Evolutionary conservation across 1,139 yeast species (phyloP).

Genomic region (Pichia sp.): DNA sequence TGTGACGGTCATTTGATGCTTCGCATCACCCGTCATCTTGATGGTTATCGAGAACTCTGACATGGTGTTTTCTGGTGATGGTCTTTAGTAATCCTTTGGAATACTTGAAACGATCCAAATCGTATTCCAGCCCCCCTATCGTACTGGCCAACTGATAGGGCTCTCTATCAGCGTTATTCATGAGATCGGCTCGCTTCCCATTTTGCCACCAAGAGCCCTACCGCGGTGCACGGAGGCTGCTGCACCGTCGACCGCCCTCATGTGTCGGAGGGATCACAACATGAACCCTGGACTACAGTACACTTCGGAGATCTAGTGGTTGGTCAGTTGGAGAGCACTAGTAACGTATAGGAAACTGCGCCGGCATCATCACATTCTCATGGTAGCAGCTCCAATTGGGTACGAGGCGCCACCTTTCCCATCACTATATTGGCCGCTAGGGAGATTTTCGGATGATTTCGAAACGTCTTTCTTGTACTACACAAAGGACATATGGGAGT

Average conservation of each 20-base stretch:
- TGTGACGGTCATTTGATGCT: conserved; percentile 46
- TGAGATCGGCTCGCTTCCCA: neutral
- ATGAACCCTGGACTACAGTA: neutral
- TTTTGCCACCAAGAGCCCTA: neutral
- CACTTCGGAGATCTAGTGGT: too few relatives aligned
- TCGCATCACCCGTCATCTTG: conserved; percentile 20
- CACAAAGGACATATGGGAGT: conserved; percentile 74
- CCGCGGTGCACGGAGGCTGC: neutral
- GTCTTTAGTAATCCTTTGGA: too few relatives aligned
- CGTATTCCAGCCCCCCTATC: too few relatives aligned
- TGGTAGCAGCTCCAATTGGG: conserved; percentile 60
- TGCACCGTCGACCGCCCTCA: neutral
- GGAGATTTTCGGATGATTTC: conserved; percentile 41
- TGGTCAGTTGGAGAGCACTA: too few relatives aligned
- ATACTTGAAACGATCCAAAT: too few relatives aligned
- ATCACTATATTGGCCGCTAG: conserved; percentile 70
- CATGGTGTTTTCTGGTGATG: too few relatives aligned
- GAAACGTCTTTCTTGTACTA: conserved; percentile 61
- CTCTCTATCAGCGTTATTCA: neutral
- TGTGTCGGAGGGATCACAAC: neutral
- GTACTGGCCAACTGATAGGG: neutral
- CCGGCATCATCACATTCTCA: neutral
- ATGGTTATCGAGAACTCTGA: conserved; percentile 17
- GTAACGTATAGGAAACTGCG: too few relatives aligned
- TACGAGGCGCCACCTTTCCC: conserved; percentile 80